phyloP scores from a whole-genome alignment of 805 yeast species.

The Wickerhamomyces chambardii region DNA sequence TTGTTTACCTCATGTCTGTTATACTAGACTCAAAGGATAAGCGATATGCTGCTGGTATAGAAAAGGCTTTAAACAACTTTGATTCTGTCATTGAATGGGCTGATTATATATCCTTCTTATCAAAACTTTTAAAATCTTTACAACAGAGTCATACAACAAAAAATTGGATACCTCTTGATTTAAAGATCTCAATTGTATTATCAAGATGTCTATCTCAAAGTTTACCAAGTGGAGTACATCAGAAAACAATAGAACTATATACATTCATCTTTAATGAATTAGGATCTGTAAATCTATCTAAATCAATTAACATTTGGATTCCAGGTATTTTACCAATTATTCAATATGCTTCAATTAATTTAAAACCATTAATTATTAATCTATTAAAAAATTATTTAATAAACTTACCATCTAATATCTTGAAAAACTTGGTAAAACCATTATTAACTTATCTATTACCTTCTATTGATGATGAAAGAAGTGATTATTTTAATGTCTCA shows the following conservation, averaged over 20 bases:
- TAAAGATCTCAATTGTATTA: slow-evolving; percentile 59
- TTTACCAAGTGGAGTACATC: slow-evolving; percentile 94
- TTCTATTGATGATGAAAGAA: slow-evolving; percentile 87
- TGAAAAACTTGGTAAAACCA: slow-evolving; percentile 57
- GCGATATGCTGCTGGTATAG: slow-evolving; percentile 58
- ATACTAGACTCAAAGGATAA: slow-evolving; percentile 51
- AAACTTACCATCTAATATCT: slow-evolving; percentile 33
- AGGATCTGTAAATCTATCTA: slow-evolving; percentile 43
- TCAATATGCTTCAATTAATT: slow-evolving; percentile 82
- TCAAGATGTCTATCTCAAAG: slow-evolving; percentile 74
- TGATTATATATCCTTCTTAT: slow-evolving; percentile 85
- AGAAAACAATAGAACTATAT: slow-evolving; percentile 76
- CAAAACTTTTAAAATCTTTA: slow-evolving; percentile 69
- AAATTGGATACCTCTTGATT: slow-evolving; percentile 59
- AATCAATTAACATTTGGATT: slow-evolving; percentile 67
- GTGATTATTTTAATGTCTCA: slow-evolving; percentile 66
- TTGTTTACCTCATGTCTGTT: slow-evolving; percentile 5
- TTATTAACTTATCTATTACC: slow-evolving; percentile 68
- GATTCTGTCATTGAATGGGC: slow-evolving; percentile 96
- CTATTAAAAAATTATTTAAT: slow-evolving; percentile 50
- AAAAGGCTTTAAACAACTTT: slow-evolving; percentile 64
- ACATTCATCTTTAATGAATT: slow-evolving; percentile 57
- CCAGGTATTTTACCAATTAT: slow-evolving; percentile 89
- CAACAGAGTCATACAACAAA: slow-evolving; percentile 30
- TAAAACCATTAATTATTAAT: slow-evolving; percentile 68